A percentile compares a stretch with the other conserved stretches of the same genome.
phyloP scores from a whole-genome alignment of 352 stramenopile genomes.

The Phytophthora meadii region DNA sequence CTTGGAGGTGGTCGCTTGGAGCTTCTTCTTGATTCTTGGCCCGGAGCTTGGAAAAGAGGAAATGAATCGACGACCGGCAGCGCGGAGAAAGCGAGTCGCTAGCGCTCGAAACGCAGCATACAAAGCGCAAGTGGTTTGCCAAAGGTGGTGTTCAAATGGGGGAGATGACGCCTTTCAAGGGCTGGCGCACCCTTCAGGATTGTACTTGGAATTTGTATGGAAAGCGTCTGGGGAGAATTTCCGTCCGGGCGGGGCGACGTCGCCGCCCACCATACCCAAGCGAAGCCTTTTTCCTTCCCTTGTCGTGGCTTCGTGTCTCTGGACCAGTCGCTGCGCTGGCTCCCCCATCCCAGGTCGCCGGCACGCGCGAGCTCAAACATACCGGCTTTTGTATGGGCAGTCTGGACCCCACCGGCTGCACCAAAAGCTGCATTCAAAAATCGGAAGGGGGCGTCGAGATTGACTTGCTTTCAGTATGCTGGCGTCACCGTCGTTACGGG shows the following conservation, averaged over 20 bases:
- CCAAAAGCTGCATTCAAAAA: conserved; percentile 36
- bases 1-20: conserved; percentile 3
- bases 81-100: conserved; percentile 5
- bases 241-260: conserved; percentile 38
- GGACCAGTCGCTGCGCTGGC: conserved; percentile 40
- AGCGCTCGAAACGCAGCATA: conserved; percentile 33
- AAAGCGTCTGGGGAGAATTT: conserved; percentile 5
- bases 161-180: conserved; percentile 33
- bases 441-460: conserved; percentile 35
- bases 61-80: conserved; percentile 34
- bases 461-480: conserved; percentile 45
- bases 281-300: conserved; percentile 22
- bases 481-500: conserved; percentile 27
- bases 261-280: conserved; percentile 12
- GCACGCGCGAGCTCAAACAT: conserved; percentile 4
- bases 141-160: conserved; percentile 49
- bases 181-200: conserved; percentile 12
- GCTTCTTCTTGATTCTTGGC: conserved; percentile 21
- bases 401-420: conserved; percentile 9
- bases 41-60: conserved; percentile 49
- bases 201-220: conserved; percentile 16
- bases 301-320: conserved; percentile 46
- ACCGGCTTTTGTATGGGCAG: conserved; percentile 37
- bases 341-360: conserved; percentile 11
- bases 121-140: conserved; percentile 43